Evolutionary conservation across 257 asterid genomes (phyloP), one percentile per base, ranked within the genome.

Genomic region (Datura wrightii): DNA sequence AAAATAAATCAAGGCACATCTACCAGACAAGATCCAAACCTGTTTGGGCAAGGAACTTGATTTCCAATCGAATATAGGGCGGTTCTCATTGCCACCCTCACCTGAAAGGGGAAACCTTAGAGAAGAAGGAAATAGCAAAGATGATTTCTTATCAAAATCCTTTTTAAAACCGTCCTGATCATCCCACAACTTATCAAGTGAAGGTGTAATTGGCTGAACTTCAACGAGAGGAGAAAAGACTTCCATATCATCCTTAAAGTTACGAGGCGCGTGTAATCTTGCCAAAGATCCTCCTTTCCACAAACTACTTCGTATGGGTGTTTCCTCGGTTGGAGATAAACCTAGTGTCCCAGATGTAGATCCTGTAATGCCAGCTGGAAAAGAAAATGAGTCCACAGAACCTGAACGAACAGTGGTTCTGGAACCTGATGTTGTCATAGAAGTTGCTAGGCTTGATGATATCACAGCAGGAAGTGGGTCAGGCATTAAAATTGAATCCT

Each of bases 181-280:
- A 84, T 87, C 93, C 98, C 97, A 94, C 84, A 93, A 67, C 86
- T 90, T 95, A 84, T 96, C 95, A 83, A 94, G 90, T 84, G 97
- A 92, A 83, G 98, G 98, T 69, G 99, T 95, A 66, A 93, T 89
- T 82, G 98, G 97, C 90, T 95, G 98, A 85, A 97, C 96, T 86
- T 97, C 98, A 84, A 93, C 93, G n/a, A 97, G 92, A 54, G 99
- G 98, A 82, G 99, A 97, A 87, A 97, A 97, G 80, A 97, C 94
- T 86, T 97, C 98, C 98, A 97, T 95, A 87, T 97, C 99, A 93
- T 97, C 98, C 92, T 95, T 94, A 89, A 93, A 87, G 91, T 94
- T 92, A 89, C 96, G 93, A 84, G 97, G 92, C 79, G 99, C 94
- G 58, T 93, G 94, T 87, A 97, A 88, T 88, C 97, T 94, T 79